Conservation (phyloP, 2,329 filamentous ascomycete species). For the Aspergillus sp. region DNA sequence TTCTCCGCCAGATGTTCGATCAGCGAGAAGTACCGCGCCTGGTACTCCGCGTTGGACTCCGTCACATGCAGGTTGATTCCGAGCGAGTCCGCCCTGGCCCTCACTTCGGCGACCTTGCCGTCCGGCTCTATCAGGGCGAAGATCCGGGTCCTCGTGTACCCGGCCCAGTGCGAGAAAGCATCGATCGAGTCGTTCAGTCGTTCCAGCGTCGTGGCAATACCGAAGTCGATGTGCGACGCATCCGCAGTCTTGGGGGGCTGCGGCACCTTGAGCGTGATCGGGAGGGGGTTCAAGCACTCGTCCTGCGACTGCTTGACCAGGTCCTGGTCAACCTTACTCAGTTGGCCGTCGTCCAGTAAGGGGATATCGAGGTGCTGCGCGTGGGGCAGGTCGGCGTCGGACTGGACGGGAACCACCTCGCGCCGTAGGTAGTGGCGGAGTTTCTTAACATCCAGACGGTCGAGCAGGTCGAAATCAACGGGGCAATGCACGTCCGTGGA, state of each 20-base stretch:
- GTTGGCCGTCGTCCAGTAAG: constrained; percentile 11
- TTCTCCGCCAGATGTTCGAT: constrained; percentile 42
- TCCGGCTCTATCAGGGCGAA: constrained; percentile 44
- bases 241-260: constrained; percentile 35
- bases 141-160: constrained; percentile 42
- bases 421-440: constrained; percentile 22
- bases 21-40: constrained; percentile 49
- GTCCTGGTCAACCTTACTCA: constrained; percentile 1
- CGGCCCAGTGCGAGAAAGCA: constrained; percentile 49
- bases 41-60: constrained; percentile 27
- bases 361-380: constrained; percentile 19
- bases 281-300: constrained; percentile 34
- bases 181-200: constrained; percentile 44
- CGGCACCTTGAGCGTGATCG: constrained; percentile 42
- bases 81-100: constrained; percentile 26
- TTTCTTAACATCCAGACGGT: constrained; percentile 16
- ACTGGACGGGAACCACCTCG: constrained; percentile 17
- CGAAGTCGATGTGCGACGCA: constrained; percentile 46
- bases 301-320: constrained; percentile 12
- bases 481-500: constrained; percentile 19
- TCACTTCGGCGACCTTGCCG: constrained; percentile 18
- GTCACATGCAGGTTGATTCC: constrained; percentile 35
- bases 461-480: constrained; percentile 16
- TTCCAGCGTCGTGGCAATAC: constrained; percentile 45
- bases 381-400: constrained; percentile 15